Conservation (phyloP, 2,329 filamentous ascomycete species). For the Colletotrichum eleusines region DNA sequence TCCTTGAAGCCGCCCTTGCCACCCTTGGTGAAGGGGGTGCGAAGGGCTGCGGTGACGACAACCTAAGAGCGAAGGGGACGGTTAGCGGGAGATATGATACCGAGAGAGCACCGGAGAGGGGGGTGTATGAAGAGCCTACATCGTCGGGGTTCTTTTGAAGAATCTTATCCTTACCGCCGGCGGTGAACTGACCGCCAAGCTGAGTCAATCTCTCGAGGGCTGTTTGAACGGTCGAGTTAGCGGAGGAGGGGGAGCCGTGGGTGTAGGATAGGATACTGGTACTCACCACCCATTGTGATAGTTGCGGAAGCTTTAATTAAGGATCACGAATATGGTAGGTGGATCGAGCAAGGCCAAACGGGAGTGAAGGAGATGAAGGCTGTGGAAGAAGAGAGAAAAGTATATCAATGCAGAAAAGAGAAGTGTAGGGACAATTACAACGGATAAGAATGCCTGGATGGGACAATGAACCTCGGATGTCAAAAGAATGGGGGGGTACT, state of each 20-base stretch:
- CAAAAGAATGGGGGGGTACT: background rate
- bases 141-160: conserved; percentile 77
- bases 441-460: conserved; percentile 19
- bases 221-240: conserved; percentile 45
- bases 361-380: background rate
- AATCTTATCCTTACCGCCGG: conserved; percentile 65
- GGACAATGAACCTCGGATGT: conserved; percentile 41
- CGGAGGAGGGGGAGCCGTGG: background rate
- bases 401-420: conserved; percentile 15
- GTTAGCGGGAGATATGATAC: conserved; percentile 44
- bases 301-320: conserved; percentile 27
- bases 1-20: conserved; percentile 97
- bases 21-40: conserved; percentile 92
- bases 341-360: background rate
- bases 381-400: background rate
- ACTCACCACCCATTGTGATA: conserved; percentile 55
- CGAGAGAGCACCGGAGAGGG: conserved; percentile 13
- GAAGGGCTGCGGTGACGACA: conserved; percentile 92
- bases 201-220: conserved; percentile 70
- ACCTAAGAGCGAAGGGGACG: conserved; percentile 64
- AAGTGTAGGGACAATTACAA: background rate
- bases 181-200: conserved; percentile 71
- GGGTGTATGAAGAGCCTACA: conserved; percentile 54
- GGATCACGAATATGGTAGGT: conserved; percentile 2
- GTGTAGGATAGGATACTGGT: conserved; percentile 39